phyloP scores from a whole-genome alignment of 1,139 yeast species.

The Diutina pseudorugosa region DNA sequence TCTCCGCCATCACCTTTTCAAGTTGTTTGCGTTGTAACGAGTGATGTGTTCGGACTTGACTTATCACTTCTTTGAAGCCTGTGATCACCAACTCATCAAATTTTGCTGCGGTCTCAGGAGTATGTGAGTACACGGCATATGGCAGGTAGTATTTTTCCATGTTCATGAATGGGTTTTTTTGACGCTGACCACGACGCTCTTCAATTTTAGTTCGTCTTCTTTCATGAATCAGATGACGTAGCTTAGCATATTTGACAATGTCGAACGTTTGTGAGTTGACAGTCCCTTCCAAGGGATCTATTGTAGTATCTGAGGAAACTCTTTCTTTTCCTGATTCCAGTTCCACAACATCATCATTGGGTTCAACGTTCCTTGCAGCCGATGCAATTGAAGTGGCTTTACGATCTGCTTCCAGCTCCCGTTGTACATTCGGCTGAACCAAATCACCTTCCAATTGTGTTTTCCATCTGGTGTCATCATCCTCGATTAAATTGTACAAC shows the following conservation, averaged over 20 bases:
- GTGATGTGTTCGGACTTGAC: background rate
- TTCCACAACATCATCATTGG: no score
- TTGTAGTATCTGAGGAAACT: slow-evolving; percentile 9
- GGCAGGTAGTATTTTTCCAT: slow-evolving; percentile 34
- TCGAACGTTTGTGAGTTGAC: slow-evolving; percentile 22
- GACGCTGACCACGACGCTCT: slow-evolving; percentile 13
- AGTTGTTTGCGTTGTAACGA: background rate
- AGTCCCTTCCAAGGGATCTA: background rate
- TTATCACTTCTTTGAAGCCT: background rate
- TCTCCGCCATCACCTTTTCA: background rate
- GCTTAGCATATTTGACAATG: slow-evolving; percentile 41
- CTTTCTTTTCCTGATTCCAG: slow-evolving; percentile 11
- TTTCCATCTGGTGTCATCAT: slow-evolving; percentile 26
- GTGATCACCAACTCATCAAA: background rate
- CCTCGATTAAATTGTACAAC: slow-evolving; percentile 42
- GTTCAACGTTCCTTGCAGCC: slow-evolving; percentile 7
- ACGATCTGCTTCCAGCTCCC: slow-evolving; percentile 4
- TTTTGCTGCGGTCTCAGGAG: background rate
- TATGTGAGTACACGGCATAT: slow-evolving; percentile 14
- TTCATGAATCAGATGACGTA: slow-evolving; percentile 21
- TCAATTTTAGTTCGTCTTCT: slow-evolving; percentile 12
- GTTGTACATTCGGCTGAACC: slow-evolving; percentile 6
- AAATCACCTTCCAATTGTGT: slow-evolving; percentile 16
- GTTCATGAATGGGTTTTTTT: slow-evolving; percentile 27
- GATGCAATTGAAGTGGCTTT: background rate